phyloP scores from a whole-genome alignment of 257 asterid species.

The Thymus mandschuricus region DNA sequence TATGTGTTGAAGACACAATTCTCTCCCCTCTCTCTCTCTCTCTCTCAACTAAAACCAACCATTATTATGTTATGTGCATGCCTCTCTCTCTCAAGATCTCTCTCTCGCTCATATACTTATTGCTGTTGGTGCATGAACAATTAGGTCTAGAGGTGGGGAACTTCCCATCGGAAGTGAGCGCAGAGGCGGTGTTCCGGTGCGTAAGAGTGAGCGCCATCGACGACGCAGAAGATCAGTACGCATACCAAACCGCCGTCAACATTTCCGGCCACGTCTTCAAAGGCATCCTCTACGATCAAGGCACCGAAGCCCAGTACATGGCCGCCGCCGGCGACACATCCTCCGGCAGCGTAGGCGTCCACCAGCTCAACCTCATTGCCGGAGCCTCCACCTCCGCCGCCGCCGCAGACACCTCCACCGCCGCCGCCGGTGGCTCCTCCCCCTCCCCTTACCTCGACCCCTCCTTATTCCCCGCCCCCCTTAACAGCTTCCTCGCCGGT shows the following conservation, averaged over 20 bases:
- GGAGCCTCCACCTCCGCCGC: slow-evolving; percentile 48
- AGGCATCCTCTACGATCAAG: slow-evolving; percentile 91
- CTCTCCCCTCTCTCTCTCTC: too few relatives aligned
- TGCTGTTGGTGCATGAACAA: neutral
- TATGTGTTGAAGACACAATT: neutral
- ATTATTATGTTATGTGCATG: slow-evolving; percentile 9
- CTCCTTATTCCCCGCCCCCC: slow-evolving; percentile 68
- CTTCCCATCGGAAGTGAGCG: slow-evolving; percentile 78
- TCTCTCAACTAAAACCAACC: neutral
- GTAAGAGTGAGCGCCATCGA: slow-evolving; percentile 80
- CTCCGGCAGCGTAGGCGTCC: slow-evolving; percentile 67
- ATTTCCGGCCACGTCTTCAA: slow-evolving; percentile 89
- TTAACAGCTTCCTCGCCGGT: slow-evolving; percentile 84
- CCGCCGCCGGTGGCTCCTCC: slow-evolving; percentile 23
- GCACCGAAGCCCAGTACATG: slow-evolving; percentile 76
- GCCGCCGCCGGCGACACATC: slow-evolving; percentile 69
- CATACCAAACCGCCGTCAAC: slow-evolving; percentile 90
- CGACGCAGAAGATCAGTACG: slow-evolving; percentile 76
- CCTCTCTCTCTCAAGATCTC: neutral
- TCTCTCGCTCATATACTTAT: neutral
- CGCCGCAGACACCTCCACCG: slow-evolving; percentile 37
- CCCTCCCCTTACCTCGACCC: slow-evolving; percentile 59
- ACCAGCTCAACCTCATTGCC: slow-evolving; percentile 61
- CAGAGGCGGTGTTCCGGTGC: slow-evolving; percentile 86
- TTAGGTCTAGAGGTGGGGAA: slow-evolving; percentile 82